Evolutionary conservation across 2,329 filamentous ascomycete genomes (phyloP).

Genomic region (Phyllosticta citriasiana): DNA sequence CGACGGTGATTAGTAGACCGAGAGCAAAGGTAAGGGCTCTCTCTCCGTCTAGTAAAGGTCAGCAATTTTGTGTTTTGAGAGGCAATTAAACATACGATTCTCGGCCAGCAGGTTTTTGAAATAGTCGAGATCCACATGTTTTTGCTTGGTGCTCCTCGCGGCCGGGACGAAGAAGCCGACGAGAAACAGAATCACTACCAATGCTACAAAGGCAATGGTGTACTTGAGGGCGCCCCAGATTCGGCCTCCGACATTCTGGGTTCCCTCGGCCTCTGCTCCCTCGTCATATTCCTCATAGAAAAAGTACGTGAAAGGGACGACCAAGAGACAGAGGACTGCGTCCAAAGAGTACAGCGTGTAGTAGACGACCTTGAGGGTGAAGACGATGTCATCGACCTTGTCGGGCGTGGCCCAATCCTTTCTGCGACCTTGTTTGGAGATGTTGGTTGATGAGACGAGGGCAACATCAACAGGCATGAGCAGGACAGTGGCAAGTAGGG

Average conservation of each 20-base stretch:
- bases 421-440: conserved; percentile 64
- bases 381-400: conserved; percentile 65
- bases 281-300: conserved; percentile 98
- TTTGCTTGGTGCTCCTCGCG: conserved; percentile 51
- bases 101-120: conserved; percentile 76
- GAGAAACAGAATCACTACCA: conserved; percentile 75
- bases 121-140: conserved; percentile 75
- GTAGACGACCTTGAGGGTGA: conserved; percentile 79
- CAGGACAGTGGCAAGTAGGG: conserved; percentile 82
- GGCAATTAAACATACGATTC: conserved; percentile 49
- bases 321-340: conserved; percentile 74
- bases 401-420: conserved; percentile 91
- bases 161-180: conserved; percentile 91
- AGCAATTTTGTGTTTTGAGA: background rate
- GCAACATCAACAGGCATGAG: conserved; percentile 93
- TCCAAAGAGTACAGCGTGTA: conserved; percentile 89
- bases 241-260: conserved; percentile 58
- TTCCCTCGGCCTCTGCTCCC: conserved; percentile 70
- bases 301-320: conserved; percentile 95
- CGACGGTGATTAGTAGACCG: conserved; percentile 78
- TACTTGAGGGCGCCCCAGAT: conserved; percentile 85
- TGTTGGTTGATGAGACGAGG: conserved; percentile 79
- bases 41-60: conserved; percentile 55
- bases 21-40: conserved; percentile 83
- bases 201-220: conserved; percentile 70